phyloP scores from a whole-genome alignment of 352 stramenopile genomes.

The Globisporangium irregulare region DNA sequence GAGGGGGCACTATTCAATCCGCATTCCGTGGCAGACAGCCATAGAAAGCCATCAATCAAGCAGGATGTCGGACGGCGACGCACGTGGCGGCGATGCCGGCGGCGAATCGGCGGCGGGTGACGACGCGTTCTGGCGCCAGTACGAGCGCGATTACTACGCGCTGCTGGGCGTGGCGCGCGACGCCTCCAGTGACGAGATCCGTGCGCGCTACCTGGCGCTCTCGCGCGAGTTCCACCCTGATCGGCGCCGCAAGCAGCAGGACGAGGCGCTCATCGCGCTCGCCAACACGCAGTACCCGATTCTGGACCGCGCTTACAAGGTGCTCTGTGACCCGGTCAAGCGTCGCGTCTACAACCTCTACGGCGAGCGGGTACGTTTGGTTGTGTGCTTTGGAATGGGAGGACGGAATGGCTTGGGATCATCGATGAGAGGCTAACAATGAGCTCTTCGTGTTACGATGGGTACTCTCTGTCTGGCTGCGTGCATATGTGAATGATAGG shows the following conservation, averaged over 20 bases:
- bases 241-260: slow-evolving; percentile 41
- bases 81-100: not conserved
- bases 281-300: slow-evolving; percentile 77
- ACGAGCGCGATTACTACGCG: slow-evolving; percentile 84
- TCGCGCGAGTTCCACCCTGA: slow-evolving; percentile 87
- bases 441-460: not conserved
- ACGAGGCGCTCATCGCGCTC: slow-evolving; percentile 50
- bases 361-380: slow-evolving; percentile 47
- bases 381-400: slow-evolving; percentile 4
- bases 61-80: slow-evolving; percentile 11
- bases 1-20: slow-evolving; percentile 7
- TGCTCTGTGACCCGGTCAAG: slow-evolving; percentile 64
- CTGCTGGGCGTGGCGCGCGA: slow-evolving; percentile 63
- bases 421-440: not conserved
- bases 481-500: slow-evolving; percentile 15
- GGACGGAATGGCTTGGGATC: not conserved
- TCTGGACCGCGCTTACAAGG: slow-evolving; percentile 82
- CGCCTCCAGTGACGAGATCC: slow-evolving; percentile 62
- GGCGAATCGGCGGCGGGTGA: slow-evolving; percentile 17
- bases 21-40: slow-evolving; percentile 7
- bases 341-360: slow-evolving; percentile 76
- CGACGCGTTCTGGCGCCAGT: slow-evolving; percentile 42
- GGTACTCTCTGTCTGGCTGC: not conserved
- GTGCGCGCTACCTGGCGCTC: slow-evolving; percentile 58
- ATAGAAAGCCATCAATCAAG: too few relatives aligned